Evolutionary conservation across 441 rosid species (phyloP).

Genomic region (Populus tomentosa): DNA sequence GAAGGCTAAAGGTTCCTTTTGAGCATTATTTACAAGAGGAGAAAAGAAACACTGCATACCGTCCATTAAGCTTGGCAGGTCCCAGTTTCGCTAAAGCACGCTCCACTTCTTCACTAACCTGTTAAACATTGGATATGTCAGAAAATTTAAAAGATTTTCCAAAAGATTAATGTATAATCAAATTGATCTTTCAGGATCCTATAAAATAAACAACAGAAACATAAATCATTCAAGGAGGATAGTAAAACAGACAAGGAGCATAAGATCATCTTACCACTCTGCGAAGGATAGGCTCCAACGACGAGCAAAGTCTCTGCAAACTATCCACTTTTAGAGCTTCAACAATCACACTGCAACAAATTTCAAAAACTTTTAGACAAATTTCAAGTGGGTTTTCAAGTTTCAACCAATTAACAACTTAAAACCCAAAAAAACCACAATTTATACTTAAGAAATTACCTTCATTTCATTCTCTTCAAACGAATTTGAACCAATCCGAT

Average conservation of each 20-base stretch:
- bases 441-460: not conserved
- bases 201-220: not conserved
- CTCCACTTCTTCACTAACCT: constrained; percentile 96
- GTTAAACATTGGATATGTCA: constrained; percentile 2
- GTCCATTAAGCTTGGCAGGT: constrained; percentile 51
- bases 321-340: constrained; percentile 91
- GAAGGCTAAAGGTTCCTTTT: not conserved
- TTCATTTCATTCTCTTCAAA: not conserved
- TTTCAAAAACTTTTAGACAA: not conserved
- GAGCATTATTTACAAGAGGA: not conserved
- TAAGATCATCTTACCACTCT: constrained; percentile 52
- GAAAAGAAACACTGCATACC: constrained; percentile 31
- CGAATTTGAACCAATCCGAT: not conserved
- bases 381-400: not conserved
- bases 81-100: constrained; percentile 84
- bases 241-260: not conserved
- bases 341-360: constrained; percentile 69
- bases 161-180: not conserved
- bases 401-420: not conserved
- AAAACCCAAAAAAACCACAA: not conserved
- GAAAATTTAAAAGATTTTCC: not conserved
- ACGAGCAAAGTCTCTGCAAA: constrained; percentile 85
- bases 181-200: not conserved
- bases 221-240: not conserved
- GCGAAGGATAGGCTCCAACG: constrained; percentile 90